A percentile compares a stretch with the other conserved stretches of the same genome.
phyloP scores from a whole-genome alignment of 148 eudicot genomes.

The Rhododendron ferrugineum region DNA sequence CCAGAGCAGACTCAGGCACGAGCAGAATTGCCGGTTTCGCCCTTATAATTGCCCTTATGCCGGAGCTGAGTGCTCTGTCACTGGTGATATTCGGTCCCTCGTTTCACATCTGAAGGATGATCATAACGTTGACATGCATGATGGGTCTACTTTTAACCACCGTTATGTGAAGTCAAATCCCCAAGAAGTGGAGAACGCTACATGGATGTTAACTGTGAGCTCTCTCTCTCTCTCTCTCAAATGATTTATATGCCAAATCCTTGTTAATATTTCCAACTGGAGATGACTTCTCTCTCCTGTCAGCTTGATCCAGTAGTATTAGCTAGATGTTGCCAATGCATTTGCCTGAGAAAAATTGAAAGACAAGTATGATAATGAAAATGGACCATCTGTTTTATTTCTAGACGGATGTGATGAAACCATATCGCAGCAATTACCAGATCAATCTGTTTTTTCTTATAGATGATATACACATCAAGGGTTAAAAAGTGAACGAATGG shows the following conservation, averaged over 20 bases:
- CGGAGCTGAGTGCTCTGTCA: constrained; percentile 45
- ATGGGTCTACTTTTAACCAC: constrained; percentile 52
- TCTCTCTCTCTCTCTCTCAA: neutral
- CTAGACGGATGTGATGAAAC: neutral
- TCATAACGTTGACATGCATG: constrained; percentile 54
- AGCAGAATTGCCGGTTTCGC: constrained; percentile 46
- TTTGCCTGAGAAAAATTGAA: neutral
- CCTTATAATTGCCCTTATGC: constrained; percentile 58
- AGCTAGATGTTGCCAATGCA: neutral
- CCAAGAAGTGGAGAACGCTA: constrained; percentile 46
- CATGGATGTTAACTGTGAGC: constrained; percentile 63
- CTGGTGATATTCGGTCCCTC: constrained; percentile 48
- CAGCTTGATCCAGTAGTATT: neutral
- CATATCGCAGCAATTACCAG: neutral
- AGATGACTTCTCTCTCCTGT: neutral
- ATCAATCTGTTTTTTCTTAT: neutral
- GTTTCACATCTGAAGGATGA: constrained; percentile 49
- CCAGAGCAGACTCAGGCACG: constrained; percentile 44
- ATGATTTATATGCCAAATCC: neutral
- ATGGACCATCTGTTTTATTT: neutral
- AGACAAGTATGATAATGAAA: neutral
- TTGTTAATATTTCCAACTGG: neutral
- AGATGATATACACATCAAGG: neutral
- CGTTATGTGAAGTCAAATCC: constrained; percentile 47
- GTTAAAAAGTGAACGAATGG: neutral